Evolutionary conservation across 768 basidiomycete genomes (phyloP).

Genomic region (Calocybe gangraenosa): DNA sequence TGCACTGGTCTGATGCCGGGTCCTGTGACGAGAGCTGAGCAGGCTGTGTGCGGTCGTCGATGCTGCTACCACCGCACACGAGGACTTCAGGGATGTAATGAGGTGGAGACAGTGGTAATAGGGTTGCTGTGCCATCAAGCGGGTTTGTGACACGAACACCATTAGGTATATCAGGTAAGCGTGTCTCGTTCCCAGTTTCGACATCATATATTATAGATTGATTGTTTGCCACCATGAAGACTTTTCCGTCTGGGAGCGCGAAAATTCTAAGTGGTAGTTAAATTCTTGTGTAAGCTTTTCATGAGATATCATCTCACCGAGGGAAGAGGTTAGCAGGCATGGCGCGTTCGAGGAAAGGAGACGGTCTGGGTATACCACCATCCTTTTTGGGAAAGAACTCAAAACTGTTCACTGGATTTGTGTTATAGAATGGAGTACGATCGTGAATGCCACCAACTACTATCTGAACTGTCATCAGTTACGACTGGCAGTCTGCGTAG

Average conservation of each 20-base stretch:
- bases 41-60: conserved; percentile 25
- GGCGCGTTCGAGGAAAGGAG: conserved; percentile 9
- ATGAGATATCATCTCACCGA: conserved; percentile 18
- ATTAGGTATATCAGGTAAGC: conserved; percentile 40
- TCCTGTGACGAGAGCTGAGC: conserved; percentile 30
- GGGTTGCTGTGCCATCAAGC: conserved; percentile 32
- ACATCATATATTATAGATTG: conserved; percentile 39
- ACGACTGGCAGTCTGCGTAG: not conserved
- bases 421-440: conserved; percentile 32
- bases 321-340: conserved; percentile 19
- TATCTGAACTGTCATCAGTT: conserved; percentile 16
- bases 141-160: conserved; percentile 38
- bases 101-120: conserved; percentile 33
- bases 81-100: conserved; percentile 42
- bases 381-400: conserved; percentile 39
- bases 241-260: conserved; percentile 35
- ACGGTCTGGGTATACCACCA: conserved; percentile 17
- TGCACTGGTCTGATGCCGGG: conserved; percentile 41
- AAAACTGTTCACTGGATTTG: conserved; percentile 52
- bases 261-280: not conserved
- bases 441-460: conserved; percentile 19
- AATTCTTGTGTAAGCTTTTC: not conserved
- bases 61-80: conserved; percentile 41
- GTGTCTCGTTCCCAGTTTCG: conserved; percentile 32
- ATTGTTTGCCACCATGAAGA: conserved; percentile 38